These are phyloP conservation scores for Skeletonema potamos DNA, from an alignment of 108 stramenopile species.

Conservation along the genomic window DNA sequence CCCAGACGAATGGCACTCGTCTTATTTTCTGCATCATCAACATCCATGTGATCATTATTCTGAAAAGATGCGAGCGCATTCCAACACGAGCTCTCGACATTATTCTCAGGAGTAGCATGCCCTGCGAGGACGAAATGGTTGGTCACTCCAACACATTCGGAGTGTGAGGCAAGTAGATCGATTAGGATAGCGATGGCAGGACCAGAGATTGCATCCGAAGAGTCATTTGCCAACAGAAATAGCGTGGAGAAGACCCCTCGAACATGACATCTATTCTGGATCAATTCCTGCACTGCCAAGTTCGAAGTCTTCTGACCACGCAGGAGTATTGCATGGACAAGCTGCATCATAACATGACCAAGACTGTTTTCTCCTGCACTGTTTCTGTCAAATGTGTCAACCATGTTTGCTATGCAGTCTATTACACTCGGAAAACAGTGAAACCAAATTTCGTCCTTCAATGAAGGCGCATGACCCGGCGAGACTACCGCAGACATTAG, in stretches of 20 bases:
- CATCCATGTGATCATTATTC: background rate
- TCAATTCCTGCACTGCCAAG: background rate
- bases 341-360: constrained; percentile 19
- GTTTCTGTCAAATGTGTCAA: background rate
- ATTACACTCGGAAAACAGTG: constrained; percentile 15
- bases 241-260: constrained; percentile 31
- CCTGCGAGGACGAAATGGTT: background rate
- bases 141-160: background rate
- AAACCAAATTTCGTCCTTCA: constrained; percentile 10
- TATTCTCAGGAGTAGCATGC: background rate
- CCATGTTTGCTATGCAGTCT: constrained; percentile 29
- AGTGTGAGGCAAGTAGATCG: constrained; percentile 1
- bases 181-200: constrained; percentile 21
- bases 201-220: constrained; percentile 17
- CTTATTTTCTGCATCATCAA: background rate
- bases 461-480: constrained; percentile 5
- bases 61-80: constrained; percentile 3
- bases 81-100: constrained; percentile 15
- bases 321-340: constrained; percentile 19
- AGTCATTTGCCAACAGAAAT: constrained; percentile 25
- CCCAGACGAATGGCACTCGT: constrained; percentile 5
- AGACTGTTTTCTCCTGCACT: constrained; percentile 6
- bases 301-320: background rate
- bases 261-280: constrained; percentile 17
- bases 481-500: constrained; percentile 13